Evolutionary conservation across 305 asterid genomes (phyloP).

Genomic region (Fraxinus platypoda): DNA sequence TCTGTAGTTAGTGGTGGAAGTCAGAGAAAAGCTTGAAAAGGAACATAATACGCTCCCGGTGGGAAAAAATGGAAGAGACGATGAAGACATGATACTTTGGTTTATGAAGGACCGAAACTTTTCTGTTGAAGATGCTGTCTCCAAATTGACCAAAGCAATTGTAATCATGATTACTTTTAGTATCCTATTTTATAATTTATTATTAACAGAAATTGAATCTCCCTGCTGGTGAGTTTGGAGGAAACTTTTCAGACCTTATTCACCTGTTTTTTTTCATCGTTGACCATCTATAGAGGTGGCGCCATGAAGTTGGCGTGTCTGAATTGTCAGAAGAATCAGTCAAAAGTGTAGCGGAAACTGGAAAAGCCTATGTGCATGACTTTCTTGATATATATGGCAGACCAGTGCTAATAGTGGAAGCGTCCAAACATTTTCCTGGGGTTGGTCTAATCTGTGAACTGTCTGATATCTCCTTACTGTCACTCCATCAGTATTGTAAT

Average conservation of each 20-base stretch:
- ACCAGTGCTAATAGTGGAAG: slow-evolving; percentile 70
- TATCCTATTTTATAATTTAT: slow-evolving; percentile 5
- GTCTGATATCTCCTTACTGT: neutral
- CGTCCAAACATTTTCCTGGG: slow-evolving; percentile 80
- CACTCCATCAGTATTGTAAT: neutral
- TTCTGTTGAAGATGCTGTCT: slow-evolving; percentile 66
- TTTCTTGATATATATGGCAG: slow-evolving; percentile 53
- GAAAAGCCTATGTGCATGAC: slow-evolving; percentile 74
- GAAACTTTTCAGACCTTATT: neutral
- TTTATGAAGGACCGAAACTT: slow-evolving; percentile 78
- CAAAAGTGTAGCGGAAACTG: slow-evolving; percentile 50
- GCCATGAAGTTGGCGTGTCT: slow-evolving; percentile 68
- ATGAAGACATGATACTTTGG: slow-evolving; percentile 89
- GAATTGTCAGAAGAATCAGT: slow-evolving; percentile 71
- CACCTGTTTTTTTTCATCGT: neutral
- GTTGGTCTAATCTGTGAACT: slow-evolving; percentile 34
- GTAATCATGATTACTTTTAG: slow-evolving; percentile 34
- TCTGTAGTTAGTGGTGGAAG: slow-evolving; percentile 68
- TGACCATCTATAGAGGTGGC: slow-evolving; percentile 59
- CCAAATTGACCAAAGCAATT: slow-evolving; percentile 80
- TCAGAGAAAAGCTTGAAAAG: slow-evolving; percentile 68
- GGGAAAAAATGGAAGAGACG: slow-evolving; percentile 85
- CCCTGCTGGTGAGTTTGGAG: neutral
- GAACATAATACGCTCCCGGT: slow-evolving; percentile 59
- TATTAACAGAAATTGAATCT: neutral